Evolutionary conservation across 805 yeast species (phyloP).

Genomic region (Lachancea nothofagi): DNA sequence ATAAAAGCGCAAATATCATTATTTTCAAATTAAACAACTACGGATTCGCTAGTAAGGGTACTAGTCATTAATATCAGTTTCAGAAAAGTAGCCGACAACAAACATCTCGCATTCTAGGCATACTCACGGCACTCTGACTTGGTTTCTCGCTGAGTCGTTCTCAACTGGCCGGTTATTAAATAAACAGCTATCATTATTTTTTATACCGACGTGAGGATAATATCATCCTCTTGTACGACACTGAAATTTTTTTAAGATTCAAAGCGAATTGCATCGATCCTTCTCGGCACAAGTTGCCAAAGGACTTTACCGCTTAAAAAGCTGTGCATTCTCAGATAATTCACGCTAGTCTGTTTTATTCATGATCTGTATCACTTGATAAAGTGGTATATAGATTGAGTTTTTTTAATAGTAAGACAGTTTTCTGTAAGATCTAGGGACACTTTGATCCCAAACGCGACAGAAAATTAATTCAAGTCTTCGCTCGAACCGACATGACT

Average conservation of each 20-base stretch:
- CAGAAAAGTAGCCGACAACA: too few relatives aligned
- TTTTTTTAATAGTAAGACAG: background rate
- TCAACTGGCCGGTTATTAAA: too few relatives aligned
- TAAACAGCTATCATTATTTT: background rate
- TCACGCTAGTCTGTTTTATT: background rate
- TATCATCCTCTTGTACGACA: background rate
- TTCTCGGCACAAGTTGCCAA: background rate
- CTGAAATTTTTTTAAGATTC: background rate
- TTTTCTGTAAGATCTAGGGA: background rate
- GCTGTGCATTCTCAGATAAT: background rate
- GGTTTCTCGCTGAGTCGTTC: too few relatives aligned
- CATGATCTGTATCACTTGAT: constrained; percentile 6
- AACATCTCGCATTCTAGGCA: too few relatives aligned
- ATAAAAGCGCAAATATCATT: too few relatives aligned
- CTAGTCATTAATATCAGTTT: background rate
- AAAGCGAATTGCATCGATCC: background rate
- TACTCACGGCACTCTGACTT: too few relatives aligned
- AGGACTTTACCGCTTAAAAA: background rate
- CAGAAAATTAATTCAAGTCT: too few relatives aligned
- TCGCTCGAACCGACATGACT: too few relatives aligned
- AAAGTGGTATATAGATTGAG: background rate
- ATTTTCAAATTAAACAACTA: background rate
- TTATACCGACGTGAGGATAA: background rate
- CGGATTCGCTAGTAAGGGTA: background rate
- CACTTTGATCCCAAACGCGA: too few relatives aligned